Conservation (phyloP, 164 flowering plant species). For the Macadamia integrifolia region DNA sequence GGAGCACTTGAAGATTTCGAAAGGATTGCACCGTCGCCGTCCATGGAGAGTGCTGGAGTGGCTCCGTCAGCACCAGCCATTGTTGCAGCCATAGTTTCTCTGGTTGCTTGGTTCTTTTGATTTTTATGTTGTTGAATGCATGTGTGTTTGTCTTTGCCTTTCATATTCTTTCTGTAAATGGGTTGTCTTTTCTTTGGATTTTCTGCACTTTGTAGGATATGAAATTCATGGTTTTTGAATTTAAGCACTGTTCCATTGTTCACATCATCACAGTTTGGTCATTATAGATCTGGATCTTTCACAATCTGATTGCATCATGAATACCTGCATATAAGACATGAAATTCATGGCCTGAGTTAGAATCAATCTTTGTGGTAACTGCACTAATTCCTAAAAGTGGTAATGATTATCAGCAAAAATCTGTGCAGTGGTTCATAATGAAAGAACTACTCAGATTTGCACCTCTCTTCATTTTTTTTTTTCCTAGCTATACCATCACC, state of each 20-base stretch:
- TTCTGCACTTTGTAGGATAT: neutral
- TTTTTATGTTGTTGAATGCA: neutral
- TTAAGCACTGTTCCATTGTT: neutral
- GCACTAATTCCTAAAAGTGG: too few relatives aligned
- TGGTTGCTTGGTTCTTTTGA: conserved; percentile 28
- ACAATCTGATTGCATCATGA: too few relatives aligned
- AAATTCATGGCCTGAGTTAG: too few relatives aligned
- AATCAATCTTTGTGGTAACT: too few relatives aligned
- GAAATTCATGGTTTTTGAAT: conserved; percentile 3
- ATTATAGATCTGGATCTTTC: neutral
- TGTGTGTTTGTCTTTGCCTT: neutral
- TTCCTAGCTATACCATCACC: too few relatives aligned
- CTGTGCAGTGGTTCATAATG: too few relatives aligned
- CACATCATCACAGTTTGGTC: neutral
- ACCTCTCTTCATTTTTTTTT: too few relatives aligned
- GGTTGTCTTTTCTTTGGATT: neutral
- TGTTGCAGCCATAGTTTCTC: conserved; percentile 24
- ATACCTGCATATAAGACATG: too few relatives aligned
- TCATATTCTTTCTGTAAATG: conserved; percentile 1
- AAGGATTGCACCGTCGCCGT: conserved; percentile 28
- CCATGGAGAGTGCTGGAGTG: conserved; percentile 26
- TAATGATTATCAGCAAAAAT: too few relatives aligned
- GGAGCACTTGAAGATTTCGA: conserved; percentile 17
- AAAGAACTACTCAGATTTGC: too few relatives aligned
- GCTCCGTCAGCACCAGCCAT: conserved; percentile 19